Conservation (phyloP, 2,329 filamentous ascomycete genomes). For the Colletotrichum horii region DNA sequence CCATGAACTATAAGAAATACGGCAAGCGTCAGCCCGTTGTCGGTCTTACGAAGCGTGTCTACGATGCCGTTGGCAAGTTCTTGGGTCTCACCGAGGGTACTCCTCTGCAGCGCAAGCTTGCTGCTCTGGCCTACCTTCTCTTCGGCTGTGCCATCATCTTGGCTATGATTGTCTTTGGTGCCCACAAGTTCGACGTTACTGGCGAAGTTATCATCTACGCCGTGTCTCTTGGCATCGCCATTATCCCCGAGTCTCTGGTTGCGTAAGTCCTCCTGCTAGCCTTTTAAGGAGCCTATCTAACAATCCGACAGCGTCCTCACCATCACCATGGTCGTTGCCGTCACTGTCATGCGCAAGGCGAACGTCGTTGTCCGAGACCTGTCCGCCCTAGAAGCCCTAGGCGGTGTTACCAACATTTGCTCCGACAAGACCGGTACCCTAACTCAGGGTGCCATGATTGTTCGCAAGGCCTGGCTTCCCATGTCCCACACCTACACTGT, state of each 20-base stretch:
- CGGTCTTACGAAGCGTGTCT: constrained; percentile 50
- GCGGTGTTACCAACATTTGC: constrained; percentile 75
- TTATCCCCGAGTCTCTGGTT: constrained; percentile 69
- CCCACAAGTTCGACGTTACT: constrained; percentile 56
- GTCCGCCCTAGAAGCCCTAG: constrained; percentile 71
- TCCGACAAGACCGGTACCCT: constrained; percentile 77
- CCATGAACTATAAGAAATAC: constrained; percentile 59
- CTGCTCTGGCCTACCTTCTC: constrained; percentile 77
- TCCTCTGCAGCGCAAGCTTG: constrained; percentile 78
- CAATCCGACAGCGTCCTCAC: constrained; percentile 58
- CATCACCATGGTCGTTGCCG: constrained; percentile 72
- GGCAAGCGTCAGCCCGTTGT: constrained; percentile 55
- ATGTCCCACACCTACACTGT: constrained; percentile 62
- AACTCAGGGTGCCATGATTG: constrained; percentile 73
- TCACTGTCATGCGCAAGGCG: constrained; percentile 67
- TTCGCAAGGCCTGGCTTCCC: constrained; percentile 70
- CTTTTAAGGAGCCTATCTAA: constrained; percentile 11
- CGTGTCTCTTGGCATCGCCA: constrained; percentile 63
- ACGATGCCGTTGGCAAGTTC: constrained; percentile 60
- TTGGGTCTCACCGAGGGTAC: constrained; percentile 71
- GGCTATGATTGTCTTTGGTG: constrained; percentile 63
- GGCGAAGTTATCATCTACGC: constrained; percentile 63
- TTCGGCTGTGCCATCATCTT: constrained; percentile 72
- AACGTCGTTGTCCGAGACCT: constrained; percentile 71
- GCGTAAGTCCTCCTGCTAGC: constrained; percentile 45